A percentile compares a stretch with the other conserved stretches of the same genome.
Evolutionary conservation across 2,329 filamentous ascomycete species (phyloP).

Genomic region (Triangularia verruculosa): DNA sequence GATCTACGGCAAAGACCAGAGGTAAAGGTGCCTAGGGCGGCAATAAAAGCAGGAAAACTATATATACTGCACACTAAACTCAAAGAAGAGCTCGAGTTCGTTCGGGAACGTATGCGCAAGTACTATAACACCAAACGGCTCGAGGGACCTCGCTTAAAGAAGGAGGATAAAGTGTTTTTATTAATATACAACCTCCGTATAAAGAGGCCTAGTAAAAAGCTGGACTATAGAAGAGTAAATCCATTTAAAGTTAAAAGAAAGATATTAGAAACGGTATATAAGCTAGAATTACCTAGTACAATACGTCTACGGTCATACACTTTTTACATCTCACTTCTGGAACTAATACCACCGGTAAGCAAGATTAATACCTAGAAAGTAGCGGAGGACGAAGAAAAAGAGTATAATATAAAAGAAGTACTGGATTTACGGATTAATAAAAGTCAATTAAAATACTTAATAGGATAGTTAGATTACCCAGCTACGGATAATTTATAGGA

Average conservation of each 20-base stretch:
- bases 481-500: neutral
- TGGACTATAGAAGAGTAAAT: neutral
- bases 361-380: neutral
- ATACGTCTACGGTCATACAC: neutral
- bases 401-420: neutral
- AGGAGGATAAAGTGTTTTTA: slow-evolving; percentile 3
- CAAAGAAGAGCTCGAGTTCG: slow-evolving; percentile 6
- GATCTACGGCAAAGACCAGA: slow-evolving; percentile 11
- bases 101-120: neutral
- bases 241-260: neutral
- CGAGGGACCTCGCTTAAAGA: slow-evolving; percentile 3
- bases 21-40: neutral
- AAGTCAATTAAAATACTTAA: neutral
- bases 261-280: neutral
- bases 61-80: neutral
- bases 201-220: neutral
- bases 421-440: neutral
- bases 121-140: neutral
- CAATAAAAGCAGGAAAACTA: slow-evolving; percentile 5
- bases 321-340: neutral
- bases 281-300: neutral
- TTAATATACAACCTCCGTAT: neutral
- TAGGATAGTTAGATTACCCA: neutral
- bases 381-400: neutral
- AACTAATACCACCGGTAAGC: neutral